Evolutionary conservation across 805 yeast species (phyloP), one percentile per base, ranked within the genome.

Genomic region (Nematodospora valgi): DNA sequence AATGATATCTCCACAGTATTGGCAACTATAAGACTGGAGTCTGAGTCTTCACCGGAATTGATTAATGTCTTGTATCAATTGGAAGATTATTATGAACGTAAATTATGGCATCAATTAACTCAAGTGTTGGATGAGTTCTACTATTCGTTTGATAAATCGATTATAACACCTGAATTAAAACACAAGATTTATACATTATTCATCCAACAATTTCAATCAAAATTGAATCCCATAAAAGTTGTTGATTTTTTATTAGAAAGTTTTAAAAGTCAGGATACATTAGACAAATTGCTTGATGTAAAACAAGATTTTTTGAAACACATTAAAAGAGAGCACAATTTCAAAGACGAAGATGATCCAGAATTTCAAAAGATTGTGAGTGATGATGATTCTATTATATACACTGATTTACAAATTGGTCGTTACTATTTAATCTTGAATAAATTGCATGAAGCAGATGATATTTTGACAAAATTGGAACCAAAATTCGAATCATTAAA

Each of bases 91-190:
- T 84, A 86, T 62, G 96, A 88, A 53, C 72, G 95, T 48, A 88
- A 87, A 59, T 73, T 91, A 56, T 93, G 97, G 97, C 94, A 83
- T 64, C 98, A 93, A 67, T 73, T 93, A 54, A 86, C 96, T 2
- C 75, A 76, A 41, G 61, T 76, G 5, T 66, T 93, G 38, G 66
- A 65, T 23, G 72, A 71, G 43, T 74, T 89, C 52, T 91, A 77
- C 63, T 35, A 39, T 22, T 23, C 40, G 12, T 38, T 35, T 27
- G 65, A 64, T 27, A 67, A 70, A 37, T 70, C 76, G 6, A 68
- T 67, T 18, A 69, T 84, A 10, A 60, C 57, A 23, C 63, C 74
- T 0, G 59, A 54, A 22, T 59, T 86, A 38, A 76, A 91, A 46
- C 57, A 80, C 47, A 76, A 79, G 44, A 61, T 91, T 35, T 91